phyloP scores from a whole-genome alignment of 352 stramenopile species.

The Phytophthora crassamura region DNA sequence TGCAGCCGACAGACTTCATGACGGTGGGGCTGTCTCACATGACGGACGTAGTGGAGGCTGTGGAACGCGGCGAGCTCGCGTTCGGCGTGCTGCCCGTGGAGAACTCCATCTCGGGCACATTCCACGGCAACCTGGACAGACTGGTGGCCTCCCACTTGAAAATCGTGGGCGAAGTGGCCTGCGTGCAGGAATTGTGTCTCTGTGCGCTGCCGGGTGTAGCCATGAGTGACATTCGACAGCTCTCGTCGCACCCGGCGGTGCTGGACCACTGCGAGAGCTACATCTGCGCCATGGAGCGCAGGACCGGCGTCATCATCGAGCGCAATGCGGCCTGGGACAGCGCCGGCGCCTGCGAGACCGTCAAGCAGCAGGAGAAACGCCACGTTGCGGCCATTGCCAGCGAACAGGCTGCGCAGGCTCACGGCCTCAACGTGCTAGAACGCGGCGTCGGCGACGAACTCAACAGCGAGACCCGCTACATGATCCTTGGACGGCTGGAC shows the following conservation, averaged over 20 bases:
- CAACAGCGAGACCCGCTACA: constrained; percentile 78
- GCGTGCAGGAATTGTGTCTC: constrained; percentile 70
- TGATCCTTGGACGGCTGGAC: constrained; percentile 70
- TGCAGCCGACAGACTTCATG: constrained; percentile 61
- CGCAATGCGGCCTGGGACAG: constrained; percentile 72
- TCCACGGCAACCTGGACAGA: constrained; percentile 74
- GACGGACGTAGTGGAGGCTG: constrained; percentile 58
- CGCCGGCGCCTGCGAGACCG: constrained; percentile 70
- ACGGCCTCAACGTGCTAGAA: constrained; percentile 65
- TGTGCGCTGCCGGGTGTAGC: constrained; percentile 49
- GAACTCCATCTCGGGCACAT: constrained; percentile 79
- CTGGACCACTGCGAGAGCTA: constrained; percentile 73
- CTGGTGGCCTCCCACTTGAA: constrained; percentile 71
- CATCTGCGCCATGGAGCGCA: constrained; percentile 68
- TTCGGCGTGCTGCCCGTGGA: constrained; percentile 73
- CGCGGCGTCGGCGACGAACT: constrained; percentile 67
- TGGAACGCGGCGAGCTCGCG: constrained; percentile 64
- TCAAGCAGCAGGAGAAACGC: constrained; percentile 55
- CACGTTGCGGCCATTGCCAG: constrained; percentile 70
- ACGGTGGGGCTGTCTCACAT: constrained; percentile 68
- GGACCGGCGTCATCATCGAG: constrained; percentile 59
- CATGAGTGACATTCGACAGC: constrained; percentile 54
- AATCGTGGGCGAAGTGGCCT: constrained; percentile 77
- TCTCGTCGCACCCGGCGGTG: constrained; percentile 70
- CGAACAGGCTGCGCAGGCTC: constrained; percentile 59